Conservation (phyloP, 2,329 filamentous ascomycete genomes). For the Ceratocystis smalleyi region DNA sequence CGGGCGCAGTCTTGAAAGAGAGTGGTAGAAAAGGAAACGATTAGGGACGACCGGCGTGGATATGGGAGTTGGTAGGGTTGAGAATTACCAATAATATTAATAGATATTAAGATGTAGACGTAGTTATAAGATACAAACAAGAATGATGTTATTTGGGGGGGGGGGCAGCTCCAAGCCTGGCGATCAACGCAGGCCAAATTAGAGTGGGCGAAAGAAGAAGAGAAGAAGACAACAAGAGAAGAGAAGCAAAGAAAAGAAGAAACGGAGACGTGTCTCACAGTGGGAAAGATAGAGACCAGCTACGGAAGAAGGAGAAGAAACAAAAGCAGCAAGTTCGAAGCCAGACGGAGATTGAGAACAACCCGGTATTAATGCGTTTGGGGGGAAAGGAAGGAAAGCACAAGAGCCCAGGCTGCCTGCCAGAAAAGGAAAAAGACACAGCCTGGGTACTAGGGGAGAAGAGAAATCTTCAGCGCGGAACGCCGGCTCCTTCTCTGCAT, state of each 20-base stretch:
- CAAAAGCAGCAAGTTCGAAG: not conserved
- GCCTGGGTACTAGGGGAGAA: too few species aligned
- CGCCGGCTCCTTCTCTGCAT: not conserved
- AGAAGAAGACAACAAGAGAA: constrained; percentile 18
- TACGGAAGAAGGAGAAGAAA: constrained; percentile 21
- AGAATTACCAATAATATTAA: constrained; percentile 6
- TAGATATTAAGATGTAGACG: not conserved
- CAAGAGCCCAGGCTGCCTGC: not conserved
- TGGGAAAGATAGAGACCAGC: constrained; percentile 16
- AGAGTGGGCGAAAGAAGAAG: not conserved
- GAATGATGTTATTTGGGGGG: constrained; percentile 16
- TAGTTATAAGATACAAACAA: constrained; percentile 18
- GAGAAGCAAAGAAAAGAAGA: constrained; percentile 21
- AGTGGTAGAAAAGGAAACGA: not conserved
- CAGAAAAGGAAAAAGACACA: not conserved
- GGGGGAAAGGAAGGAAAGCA: not conserved
- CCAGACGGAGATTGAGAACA: not conserved
- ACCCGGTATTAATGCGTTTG: not conserved
- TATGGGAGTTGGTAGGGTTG: not conserved
- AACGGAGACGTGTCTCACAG: constrained; percentile 22
- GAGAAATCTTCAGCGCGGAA: not conserved
- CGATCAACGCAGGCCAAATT: not conserved
- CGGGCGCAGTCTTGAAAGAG: not conserved
- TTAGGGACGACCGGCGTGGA: constrained; percentile 10
- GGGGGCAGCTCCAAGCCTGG: not conserved